Conservation (phyloP, 2,329 filamentous ascomycete species). For the Neonectria magnoliae region DNA sequence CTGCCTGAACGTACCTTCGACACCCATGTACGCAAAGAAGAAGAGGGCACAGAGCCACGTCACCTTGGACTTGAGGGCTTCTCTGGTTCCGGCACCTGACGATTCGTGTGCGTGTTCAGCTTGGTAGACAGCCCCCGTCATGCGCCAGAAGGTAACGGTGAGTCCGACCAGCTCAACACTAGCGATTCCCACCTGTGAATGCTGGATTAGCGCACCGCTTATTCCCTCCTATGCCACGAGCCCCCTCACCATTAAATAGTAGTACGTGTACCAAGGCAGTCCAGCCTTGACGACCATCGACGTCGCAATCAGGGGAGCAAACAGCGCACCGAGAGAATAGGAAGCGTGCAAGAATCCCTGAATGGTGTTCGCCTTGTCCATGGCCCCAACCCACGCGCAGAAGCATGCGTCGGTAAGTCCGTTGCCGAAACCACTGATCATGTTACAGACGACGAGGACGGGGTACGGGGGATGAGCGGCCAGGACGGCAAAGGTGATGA, state of each 20-base stretch:
- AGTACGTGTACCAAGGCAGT: conserved; percentile 74
- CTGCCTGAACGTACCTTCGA: conserved; percentile 60
- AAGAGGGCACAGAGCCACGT: conserved; percentile 76
- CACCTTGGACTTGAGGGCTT: conserved; percentile 57
- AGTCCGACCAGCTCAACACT: conserved; percentile 65
- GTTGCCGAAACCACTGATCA: conserved; percentile 73
- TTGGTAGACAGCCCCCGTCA: conserved; percentile 65
- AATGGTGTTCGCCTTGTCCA: conserved; percentile 74
- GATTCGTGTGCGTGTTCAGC: conserved; percentile 46
- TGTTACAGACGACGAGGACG: conserved; percentile 69
- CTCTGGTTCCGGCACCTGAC: conserved; percentile 47
- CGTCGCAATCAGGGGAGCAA: conserved; percentile 73
- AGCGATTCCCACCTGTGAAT: conserved; percentile 54
- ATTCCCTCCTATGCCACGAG: conserved; percentile 17
- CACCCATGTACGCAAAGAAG: conserved; percentile 77
- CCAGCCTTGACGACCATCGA: conserved; percentile 69
- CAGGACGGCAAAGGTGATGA: conserved; percentile 69
- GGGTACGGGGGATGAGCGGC: conserved; percentile 72
- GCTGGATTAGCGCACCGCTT: conserved; percentile 4
- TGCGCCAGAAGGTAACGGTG: conserved; percentile 66
- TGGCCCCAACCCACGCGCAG: conserved; percentile 66
- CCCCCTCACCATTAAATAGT: conserved; percentile 73
- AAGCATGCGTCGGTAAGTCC: conserved; percentile 67
- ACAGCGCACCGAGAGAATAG: conserved; percentile 72
- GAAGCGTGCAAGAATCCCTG: conserved; percentile 72